These are phyloP conservation scores for Lantana camara DNA, from an alignment of 257 asterid species.

Conservation along the genomic window DNA sequence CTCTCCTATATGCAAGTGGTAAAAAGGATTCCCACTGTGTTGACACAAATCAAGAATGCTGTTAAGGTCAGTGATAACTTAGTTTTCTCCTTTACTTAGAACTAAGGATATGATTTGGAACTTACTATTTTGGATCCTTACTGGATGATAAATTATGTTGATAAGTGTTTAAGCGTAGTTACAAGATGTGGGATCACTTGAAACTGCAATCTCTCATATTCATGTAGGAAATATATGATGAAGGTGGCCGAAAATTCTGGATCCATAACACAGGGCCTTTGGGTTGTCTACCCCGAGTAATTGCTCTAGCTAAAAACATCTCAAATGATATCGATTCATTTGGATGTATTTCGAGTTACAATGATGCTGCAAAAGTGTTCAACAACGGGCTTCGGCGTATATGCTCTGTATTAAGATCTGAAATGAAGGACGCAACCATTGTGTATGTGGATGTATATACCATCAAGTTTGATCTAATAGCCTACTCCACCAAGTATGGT, in stretches of 20 bases:
- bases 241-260: conserved; percentile 89
- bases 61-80: conserved; percentile 47
- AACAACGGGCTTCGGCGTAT: conserved; percentile 58
- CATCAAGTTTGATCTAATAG: conserved; percentile 75
- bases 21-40: conserved; percentile 59
- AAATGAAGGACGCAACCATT: conserved; percentile 59
- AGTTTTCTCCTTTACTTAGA: neutral
- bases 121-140: neutral
- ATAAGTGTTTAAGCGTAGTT: conserved; percentile 6
- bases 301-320: conserved; percentile 43
- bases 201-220: conserved; percentile 18
- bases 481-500: conserved; percentile 69
- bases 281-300: conserved; percentile 84
- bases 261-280: conserved; percentile 91
- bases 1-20: conserved; percentile 64
- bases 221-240: conserved; percentile 57
- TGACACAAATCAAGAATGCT: conserved; percentile 63
- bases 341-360: conserved; percentile 73
- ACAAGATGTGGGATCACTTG: neutral
- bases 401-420: conserved; percentile 52
- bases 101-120: neutral
- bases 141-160: neutral
- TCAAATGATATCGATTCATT: conserved; percentile 50
- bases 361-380: conserved; percentile 64
- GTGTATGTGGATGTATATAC: conserved; percentile 83